Conservation (phyloP, 2,329 filamentous ascomycete species). For the Gaeumannomyces tritici region DNA sequence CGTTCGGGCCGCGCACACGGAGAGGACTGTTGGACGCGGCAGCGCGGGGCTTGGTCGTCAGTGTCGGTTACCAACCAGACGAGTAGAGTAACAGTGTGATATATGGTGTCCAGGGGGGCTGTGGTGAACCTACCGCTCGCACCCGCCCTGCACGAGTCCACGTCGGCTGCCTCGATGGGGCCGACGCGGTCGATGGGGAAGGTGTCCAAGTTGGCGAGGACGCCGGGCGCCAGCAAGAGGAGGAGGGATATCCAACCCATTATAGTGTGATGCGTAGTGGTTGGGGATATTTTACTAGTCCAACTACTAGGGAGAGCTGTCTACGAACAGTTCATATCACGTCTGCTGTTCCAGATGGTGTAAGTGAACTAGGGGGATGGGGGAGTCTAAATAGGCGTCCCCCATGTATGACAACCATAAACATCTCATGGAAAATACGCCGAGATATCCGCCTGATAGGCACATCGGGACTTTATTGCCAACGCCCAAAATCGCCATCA, state of each 20-base stretch:
- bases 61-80: too few species aligned
- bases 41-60: too few species aligned
- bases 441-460: not conserved
- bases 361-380: not conserved
- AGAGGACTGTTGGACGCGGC: not conserved
- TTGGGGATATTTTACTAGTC: not conserved
- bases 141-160: conserved; percentile 4
- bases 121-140: not conserved
- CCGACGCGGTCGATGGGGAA: not conserved
- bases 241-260: not conserved
- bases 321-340: not conserved
- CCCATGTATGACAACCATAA: not conserved
- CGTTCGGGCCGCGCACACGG: not conserved
- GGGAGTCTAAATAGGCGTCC: not conserved
- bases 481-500: not conserved
- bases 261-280: not conserved
- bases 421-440: not conserved
- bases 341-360: not conserved
- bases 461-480: too few species aligned
- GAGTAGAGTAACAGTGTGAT: too few species aligned
- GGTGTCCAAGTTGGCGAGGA: conserved; percentile 1
- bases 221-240: conserved; percentile 4
- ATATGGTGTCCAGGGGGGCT: too few species aligned
- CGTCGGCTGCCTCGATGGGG: conserved; percentile 4
- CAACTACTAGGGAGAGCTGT: not conserved